These are phyloP conservation scores for Ustilago cynodontis DNA, from an alignment of 1,284 basidiomycete genomes.

Conservation along the genomic window DNA sequence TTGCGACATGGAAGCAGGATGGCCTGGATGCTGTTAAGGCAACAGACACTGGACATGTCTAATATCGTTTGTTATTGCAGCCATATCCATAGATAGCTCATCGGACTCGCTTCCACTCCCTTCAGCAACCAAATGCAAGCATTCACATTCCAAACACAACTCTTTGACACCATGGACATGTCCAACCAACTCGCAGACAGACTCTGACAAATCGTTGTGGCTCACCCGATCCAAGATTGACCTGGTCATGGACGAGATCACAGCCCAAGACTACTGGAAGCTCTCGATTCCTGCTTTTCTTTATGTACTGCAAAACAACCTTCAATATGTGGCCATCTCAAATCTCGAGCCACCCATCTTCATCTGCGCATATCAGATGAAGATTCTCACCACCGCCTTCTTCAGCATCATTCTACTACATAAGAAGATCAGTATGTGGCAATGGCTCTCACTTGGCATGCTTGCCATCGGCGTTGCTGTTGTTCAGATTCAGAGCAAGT, in stretches of 20 bases:
- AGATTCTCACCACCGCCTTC: slow-evolving; percentile 94
- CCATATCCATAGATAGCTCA: slow-evolving; percentile 61
- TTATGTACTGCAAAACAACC: slow-evolving; percentile 88
- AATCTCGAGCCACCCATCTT: slow-evolving; percentile 95
- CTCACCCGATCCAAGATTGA: slow-evolving; percentile 20
- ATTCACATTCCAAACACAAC: slow-evolving; percentile 16
- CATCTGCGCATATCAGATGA: slow-evolving; percentile 75
- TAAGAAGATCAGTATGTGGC: slow-evolving; percentile 79
- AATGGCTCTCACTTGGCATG: slow-evolving; percentile 86
- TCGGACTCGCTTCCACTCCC: slow-evolving; percentile 35
- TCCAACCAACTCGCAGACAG: background rate
- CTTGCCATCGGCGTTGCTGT: slow-evolving; percentile 91
- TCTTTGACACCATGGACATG: slow-evolving; percentile 13
- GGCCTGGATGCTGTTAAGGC: background rate
- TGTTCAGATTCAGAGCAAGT: slow-evolving; percentile 78
- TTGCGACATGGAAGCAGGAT: slow-evolving; percentile 16
- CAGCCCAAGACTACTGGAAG: slow-evolving; percentile 89
- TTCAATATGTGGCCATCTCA: slow-evolving; percentile 92
- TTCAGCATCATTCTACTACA: slow-evolving; percentile 92
- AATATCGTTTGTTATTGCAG: slow-evolving; percentile 82
- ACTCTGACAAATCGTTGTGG: background rate
- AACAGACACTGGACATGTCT: slow-evolving; percentile 76
- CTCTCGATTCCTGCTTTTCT: slow-evolving; percentile 94
- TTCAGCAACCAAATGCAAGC: slow-evolving; percentile 20
- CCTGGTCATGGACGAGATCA: slow-evolving; percentile 68